phyloP scores from a whole-genome alignment of 2,329 filamentous ascomycete genomes.

The Fusarium sterilihyphosum region DNA sequence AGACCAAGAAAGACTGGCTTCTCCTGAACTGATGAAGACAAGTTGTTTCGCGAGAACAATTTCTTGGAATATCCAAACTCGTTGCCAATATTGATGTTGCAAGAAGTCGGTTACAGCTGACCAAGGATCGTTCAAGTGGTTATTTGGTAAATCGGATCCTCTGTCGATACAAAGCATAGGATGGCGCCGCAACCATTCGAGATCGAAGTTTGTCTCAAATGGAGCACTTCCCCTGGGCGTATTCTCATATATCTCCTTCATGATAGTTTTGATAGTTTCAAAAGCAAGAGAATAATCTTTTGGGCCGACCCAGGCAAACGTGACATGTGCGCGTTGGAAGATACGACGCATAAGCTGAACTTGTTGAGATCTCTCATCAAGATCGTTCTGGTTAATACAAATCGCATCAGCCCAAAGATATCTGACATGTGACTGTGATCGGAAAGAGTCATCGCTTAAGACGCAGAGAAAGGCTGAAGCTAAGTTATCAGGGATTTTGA shows the following conservation, averaged over 20 bases:
- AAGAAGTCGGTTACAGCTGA: background rate
- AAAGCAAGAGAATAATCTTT: slow-evolving; percentile 12
- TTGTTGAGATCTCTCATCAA: background rate
- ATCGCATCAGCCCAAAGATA: slow-evolving; percentile 1
- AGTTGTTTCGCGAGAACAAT: background rate
- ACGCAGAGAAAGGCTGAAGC: background rate
- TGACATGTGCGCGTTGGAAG: background rate
- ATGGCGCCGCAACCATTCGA: background rate
- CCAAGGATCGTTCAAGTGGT: background rate
- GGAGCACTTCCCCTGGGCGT: background rate
- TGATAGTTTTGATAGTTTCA: background rate
- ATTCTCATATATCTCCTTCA: background rate
- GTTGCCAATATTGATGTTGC: slow-evolving; percentile 6
- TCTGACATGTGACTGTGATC: background rate
- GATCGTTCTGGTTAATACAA: slow-evolving; percentile 7
- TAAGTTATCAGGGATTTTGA: slow-evolving; percentile 7
- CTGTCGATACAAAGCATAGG: background rate
- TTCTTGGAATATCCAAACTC: slow-evolving; percentile 9
- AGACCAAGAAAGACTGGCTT: background rate
- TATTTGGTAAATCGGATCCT: background rate
- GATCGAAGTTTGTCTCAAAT: background rate
- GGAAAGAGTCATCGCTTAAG: background rate
- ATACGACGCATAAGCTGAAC: slow-evolving; percentile 11
- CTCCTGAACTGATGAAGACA: background rate
- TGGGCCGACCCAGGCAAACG: background rate